phyloP scores from a whole-genome alignment of 2,329 filamentous ascomycete genomes.

The Trichophyton rubrum region DNA sequence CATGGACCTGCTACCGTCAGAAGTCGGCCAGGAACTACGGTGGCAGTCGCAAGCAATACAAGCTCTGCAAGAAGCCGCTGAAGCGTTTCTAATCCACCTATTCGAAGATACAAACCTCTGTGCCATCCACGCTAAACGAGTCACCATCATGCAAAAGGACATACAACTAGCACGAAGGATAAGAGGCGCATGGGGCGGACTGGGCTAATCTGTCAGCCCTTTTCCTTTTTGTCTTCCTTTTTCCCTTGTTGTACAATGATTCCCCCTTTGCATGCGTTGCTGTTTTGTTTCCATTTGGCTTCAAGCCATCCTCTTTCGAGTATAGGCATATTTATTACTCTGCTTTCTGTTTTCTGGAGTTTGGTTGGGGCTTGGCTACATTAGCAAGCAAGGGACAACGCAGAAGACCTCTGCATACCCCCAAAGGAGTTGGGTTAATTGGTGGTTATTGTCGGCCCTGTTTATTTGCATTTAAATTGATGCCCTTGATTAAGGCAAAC shows the following conservation, averaged over 20 bases:
- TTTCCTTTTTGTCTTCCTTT: not conserved
- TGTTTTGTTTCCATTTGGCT: not conserved
- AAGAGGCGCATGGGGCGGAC: slow-evolving; percentile 63
- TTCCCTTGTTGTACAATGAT: not conserved
- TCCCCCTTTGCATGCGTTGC: not conserved
- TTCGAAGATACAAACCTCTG: slow-evolving; percentile 95
- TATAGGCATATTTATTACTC: not conserved
- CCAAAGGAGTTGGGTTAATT: not conserved
- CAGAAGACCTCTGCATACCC: not conserved
- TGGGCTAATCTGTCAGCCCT: slow-evolving; percentile 34
- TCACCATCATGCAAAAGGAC: slow-evolving; percentile 97
- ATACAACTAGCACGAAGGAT: slow-evolving; percentile 82
- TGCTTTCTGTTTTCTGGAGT: slow-evolving; percentile 1
- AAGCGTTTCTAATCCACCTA: slow-evolving; percentile 90
- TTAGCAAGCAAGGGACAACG: not conserved
- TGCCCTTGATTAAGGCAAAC: not conserved
- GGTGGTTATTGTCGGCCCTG: not conserved
- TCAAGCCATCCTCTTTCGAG: not conserved
- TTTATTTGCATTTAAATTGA: not conserved
- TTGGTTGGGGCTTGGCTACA: not conserved
- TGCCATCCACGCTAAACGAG: slow-evolving; percentile 90
- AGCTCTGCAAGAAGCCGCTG: slow-evolving; percentile 87
- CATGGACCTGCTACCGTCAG: slow-evolving; percentile 46
- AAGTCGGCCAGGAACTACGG: slow-evolving; percentile 55
- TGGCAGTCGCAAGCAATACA: slow-evolving; percentile 96